Evolutionary conservation across 495 filamentous ascomycete genomes (phyloP).

Genomic region (Neurospora cerealis): DNA sequence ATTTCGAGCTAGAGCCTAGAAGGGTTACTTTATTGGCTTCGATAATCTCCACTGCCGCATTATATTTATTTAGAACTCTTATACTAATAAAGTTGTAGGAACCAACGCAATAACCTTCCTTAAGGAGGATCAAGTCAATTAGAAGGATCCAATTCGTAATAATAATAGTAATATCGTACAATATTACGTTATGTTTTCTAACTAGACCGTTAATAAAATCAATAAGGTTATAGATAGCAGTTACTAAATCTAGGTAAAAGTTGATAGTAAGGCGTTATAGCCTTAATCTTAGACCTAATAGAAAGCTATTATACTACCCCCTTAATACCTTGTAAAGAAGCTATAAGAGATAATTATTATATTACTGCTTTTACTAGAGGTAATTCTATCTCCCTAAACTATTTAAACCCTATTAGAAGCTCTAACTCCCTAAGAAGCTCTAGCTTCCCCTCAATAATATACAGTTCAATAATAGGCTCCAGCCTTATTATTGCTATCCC

Average conservation of each 20-base stretch:
- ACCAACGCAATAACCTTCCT: neutral
- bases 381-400: too few relatives aligned
- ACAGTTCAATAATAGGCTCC: too few relatives aligned
- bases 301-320: too few relatives aligned
- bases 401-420: too few relatives aligned
- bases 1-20: neutral
- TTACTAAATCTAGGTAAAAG: neutral
- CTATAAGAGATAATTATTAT: too few relatives aligned
- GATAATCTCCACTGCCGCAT: neutral
- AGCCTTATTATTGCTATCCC: too few relatives aligned
- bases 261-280: neutral
- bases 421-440: too few relatives aligned
- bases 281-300: too few relatives aligned
- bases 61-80: neutral
- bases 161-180: neutral
- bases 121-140: neutral
- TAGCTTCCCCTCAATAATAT: too few relatives aligned
- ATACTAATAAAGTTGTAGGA: neutral
- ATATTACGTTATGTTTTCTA: neutral
- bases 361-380: too few relatives aligned
- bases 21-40: neutral
- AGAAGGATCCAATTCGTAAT: neutral
- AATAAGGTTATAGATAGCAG: neutral
- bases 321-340: too few relatives aligned
- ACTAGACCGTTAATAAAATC: neutral